Percentiles rank a stretch among this genome's conserved stretches.
Evolutionary conservation across 331 rosid genomes (phyloP).

Genomic region (Dryas integrifolia): DNA sequence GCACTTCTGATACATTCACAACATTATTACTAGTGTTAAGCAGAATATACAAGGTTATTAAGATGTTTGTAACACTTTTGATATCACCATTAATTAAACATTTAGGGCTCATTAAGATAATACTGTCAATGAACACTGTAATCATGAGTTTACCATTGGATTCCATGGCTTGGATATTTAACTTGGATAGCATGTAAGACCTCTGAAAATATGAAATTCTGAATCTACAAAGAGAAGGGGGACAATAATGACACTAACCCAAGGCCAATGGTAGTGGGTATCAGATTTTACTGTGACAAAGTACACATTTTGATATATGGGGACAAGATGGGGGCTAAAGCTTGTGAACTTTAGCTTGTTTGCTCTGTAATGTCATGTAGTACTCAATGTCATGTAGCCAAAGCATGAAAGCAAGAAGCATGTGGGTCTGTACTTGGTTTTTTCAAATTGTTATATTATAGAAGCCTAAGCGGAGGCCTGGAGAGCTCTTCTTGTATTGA

Average conservation of each 20-base stretch:
- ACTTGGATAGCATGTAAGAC: background rate
- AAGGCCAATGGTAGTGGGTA: constrained; percentile 14
- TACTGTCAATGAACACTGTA: constrained; percentile 9
- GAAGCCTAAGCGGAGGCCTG: background rate
- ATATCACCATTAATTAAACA: constrained; percentile 7
- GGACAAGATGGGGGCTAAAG: constrained; percentile 35
- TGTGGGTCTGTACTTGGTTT: constrained; percentile 23
- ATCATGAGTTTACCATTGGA: constrained; percentile 16
- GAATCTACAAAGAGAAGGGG: background rate
- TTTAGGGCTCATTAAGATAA: background rate
- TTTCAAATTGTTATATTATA: background rate
- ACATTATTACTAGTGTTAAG: background rate
- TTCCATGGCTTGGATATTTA: constrained; percentile 9
- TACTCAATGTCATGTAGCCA: constrained; percentile 8
- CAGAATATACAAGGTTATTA: constrained; percentile 5
- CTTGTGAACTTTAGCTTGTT: constrained; percentile 8
- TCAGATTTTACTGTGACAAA: constrained; percentile 14
- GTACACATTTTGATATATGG: constrained; percentile 21
- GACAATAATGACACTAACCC: background rate
- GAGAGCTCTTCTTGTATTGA: background rate
- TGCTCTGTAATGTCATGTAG: constrained; percentile 7
- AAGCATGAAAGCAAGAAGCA: constrained; percentile 21
- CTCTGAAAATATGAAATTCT: background rate
- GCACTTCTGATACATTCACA: constrained; percentile 1
- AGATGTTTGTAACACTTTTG: constrained; percentile 13